Conservation (phyloP, 768 basidiomycete genomes). For the Antrodiella citrinella region DNA sequence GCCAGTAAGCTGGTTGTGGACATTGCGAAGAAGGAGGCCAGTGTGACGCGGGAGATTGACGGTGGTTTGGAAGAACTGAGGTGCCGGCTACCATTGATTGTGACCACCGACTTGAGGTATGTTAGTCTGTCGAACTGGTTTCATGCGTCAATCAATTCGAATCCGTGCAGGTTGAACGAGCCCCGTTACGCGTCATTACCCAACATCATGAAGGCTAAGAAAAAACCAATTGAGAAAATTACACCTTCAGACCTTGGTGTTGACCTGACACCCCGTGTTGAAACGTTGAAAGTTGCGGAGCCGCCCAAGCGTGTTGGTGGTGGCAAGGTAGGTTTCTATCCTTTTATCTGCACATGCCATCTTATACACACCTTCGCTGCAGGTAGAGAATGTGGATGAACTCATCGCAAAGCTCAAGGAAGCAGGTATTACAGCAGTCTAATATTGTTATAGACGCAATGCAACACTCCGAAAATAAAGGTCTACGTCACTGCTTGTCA, state of each 20-base stretch:
- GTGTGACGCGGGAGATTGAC: conserved; percentile 86
- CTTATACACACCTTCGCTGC: not conserved
- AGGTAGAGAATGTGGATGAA: conserved; percentile 84
- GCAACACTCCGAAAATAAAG: too few relatives aligned
- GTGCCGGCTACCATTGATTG: conserved; percentile 71
- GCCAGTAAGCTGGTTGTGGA: conserved; percentile 82
- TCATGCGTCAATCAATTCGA: not conserved
- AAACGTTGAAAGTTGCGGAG: conserved; percentile 82
- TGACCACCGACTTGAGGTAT: conserved; percentile 90
- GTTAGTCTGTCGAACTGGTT: not conserved
- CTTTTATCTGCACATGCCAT: not conserved
- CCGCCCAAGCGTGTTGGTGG: conserved; percentile 90
- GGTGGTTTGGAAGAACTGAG: conserved; percentile 83
- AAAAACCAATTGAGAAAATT: conserved; percentile 88
- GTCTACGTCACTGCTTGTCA: too few relatives aligned
- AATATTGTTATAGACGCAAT: too few relatives aligned
- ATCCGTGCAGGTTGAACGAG: conserved; percentile 60
- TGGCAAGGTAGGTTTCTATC: conserved; percentile 53
- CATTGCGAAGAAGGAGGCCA: conserved; percentile 49
- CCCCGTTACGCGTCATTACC: conserved; percentile 96
- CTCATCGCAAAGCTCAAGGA: conserved; percentile 84
- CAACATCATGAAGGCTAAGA: conserved; percentile 99
- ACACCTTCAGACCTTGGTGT: conserved; percentile 72
- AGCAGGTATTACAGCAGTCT: conserved; percentile 47
- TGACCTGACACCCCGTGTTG: conserved; percentile 75